Evolutionary conservation across 1,284 basidiomycete species (phyloP), one percentile per base, ranked within the genome.

Genomic region (Phlebopus sp.): DNA sequence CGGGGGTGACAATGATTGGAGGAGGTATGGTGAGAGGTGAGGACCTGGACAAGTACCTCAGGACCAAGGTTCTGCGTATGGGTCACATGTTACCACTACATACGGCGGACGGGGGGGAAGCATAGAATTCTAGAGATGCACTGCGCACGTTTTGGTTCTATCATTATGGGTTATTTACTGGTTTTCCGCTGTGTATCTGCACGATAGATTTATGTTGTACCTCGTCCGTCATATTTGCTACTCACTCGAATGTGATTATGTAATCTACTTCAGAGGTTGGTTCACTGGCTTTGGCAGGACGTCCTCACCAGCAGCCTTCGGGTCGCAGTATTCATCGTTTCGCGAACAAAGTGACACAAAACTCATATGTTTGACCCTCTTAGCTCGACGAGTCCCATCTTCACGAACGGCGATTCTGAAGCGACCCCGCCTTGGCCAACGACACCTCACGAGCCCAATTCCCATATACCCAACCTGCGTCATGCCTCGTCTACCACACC

Each of bases 31-130:
- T 90, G 7, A 75, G 85, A 46, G 92, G 92, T 0, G 83, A 85
- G 43, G 97, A 99, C 59, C 68, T 99, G 58, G 93, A 99, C 62
- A 93, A 90, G 70, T 99, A 99, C 65, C 69, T 99, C 58, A 80
- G 91, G 62, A 99, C 97, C 41, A 99, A 99, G 69, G 85, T 99
- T 17, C 75, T 94, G 62, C 78, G 88, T 51, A 99, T 99, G 97
- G 97, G 97, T 9, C 96, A 99, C 68, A 85, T 96, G 73, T 71
- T 97, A 21, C 82, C 86, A 23, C 64, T 92, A 43, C 74, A 68
- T 71, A 65, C 77, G 64, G 70, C 72, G 19, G 69, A 41, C 7
- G 40, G 11, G 19, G 15, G 23, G 14, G 25, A 34, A 8, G n/a
- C 35, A 31, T 38, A 46, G 37, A 40, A 21, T 14, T 13, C 10